Evolutionary conservation across 2,329 filamentous ascomycete species (phyloP).

Genomic region (Aotearoamyces nothofagi): DNA sequence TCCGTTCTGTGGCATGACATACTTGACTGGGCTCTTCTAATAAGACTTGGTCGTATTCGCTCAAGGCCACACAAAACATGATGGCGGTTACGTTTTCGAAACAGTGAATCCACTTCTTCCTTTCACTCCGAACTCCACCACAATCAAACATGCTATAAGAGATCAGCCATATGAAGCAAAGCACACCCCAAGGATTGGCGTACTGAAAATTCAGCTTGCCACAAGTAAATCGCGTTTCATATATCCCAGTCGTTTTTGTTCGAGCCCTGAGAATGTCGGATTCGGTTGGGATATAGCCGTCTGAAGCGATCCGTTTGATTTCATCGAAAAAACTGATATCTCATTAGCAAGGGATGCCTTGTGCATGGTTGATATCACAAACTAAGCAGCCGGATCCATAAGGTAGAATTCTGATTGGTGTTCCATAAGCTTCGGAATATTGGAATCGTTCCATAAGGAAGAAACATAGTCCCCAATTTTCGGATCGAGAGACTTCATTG

Average conservation of each 20-base stretch:
- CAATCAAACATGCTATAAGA: constrained; percentile 98
- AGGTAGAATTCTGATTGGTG: constrained; percentile 92
- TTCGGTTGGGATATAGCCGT: constrained; percentile 89
- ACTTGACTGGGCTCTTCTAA: constrained; percentile 53
- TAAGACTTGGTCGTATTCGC: constrained; percentile 88
- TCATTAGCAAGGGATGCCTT: background rate
- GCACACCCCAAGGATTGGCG: background rate
- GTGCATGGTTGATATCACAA: constrained; percentile 19
- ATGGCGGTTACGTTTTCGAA: constrained; percentile 97
- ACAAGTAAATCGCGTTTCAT: constrained; percentile 90
- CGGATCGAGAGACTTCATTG: constrained; percentile 64
- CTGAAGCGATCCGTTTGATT: constrained; percentile 75
- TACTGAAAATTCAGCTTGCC: constrained; percentile 47
- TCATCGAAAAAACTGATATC: constrained; percentile 81
- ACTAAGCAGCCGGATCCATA: constrained; percentile 97
- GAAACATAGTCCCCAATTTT: constrained; percentile 69
- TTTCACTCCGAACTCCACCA: constrained; percentile 85
- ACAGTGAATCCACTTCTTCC: constrained; percentile 99
- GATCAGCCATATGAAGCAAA: background rate
- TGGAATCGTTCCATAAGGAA: constrained; percentile 76
- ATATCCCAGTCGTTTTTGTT: constrained; percentile 97
- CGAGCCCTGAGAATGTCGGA: constrained; percentile 90
- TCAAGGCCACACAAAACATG: constrained; percentile 91
- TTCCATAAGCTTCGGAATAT: constrained; percentile 66
- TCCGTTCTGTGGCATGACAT: constrained; percentile 3